phyloP scores from a whole-genome alignment of 1,284 basidiomycete genomes.

The Boletus smithii region DNA sequence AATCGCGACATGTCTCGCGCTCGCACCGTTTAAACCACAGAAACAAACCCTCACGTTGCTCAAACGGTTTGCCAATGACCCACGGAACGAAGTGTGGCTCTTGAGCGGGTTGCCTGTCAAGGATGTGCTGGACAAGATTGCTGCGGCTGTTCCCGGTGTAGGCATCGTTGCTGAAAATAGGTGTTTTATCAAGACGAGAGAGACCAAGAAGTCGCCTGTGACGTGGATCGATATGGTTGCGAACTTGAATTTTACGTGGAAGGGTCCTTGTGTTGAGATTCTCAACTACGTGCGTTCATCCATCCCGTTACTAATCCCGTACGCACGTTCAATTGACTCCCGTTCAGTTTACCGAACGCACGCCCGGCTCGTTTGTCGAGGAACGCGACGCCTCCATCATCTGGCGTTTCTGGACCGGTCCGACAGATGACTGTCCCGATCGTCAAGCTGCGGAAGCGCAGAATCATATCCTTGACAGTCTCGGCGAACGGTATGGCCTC shows the following conservation, averaged over 20 bases:
- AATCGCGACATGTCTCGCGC: too few relatives aligned
- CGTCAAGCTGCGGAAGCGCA: constrained; percentile 87
- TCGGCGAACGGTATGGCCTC: constrained; percentile 76
- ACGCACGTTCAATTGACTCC: not conserved
- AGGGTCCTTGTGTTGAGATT: constrained; percentile 75
- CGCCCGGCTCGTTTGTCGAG: constrained; percentile 80
- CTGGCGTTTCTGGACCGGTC: constrained; percentile 78
- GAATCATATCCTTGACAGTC: constrained; percentile 85
- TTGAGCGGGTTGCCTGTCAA: constrained; percentile 71
- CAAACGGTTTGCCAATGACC: constrained; percentile 59
- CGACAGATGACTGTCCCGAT: constrained; percentile 46
- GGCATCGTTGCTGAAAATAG: constrained; percentile 90
- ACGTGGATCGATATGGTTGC: constrained; percentile 78
- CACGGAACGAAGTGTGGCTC: constrained; percentile 77
- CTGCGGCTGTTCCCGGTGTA: constrained; percentile 57
- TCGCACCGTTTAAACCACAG: constrained; percentile 51
- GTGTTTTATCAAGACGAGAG: constrained; percentile 69
- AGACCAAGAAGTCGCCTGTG: constrained; percentile 34
- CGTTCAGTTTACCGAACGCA: constrained; percentile 79
- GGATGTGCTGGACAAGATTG: constrained; percentile 61
- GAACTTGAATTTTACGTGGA: constrained; percentile 78
- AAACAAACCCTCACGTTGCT: constrained; percentile 55
- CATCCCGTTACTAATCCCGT: not conserved
- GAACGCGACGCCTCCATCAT: constrained; percentile 81
- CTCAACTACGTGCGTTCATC: constrained; percentile 64